Evolutionary conservation across 1,284 basidiomycete genomes (phyloP).

Genomic region (Leccinum pallidistipes): DNA sequence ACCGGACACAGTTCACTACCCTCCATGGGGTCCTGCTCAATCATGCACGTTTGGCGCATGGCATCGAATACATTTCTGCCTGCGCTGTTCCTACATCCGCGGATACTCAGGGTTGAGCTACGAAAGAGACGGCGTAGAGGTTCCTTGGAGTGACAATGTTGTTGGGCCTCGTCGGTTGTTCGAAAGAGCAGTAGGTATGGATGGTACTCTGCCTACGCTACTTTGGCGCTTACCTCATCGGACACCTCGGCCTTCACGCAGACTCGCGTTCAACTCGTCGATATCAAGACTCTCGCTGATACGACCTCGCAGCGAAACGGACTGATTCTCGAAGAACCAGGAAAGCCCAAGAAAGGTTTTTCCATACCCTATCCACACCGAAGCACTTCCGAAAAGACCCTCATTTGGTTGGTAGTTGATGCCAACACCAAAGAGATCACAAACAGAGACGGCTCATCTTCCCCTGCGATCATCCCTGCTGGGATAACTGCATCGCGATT

Average conservation of each 20-base stretch:
- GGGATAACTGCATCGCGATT: conserved; percentile 51
- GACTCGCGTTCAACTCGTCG: conserved; percentile 58
- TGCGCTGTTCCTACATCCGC: conserved; percentile 52
- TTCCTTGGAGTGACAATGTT: conserved; percentile 43
- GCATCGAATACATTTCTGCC: conserved; percentile 63
- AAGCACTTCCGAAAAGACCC: conserved; percentile 41
- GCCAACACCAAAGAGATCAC: background rate
- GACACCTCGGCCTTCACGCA: conserved; percentile 58
- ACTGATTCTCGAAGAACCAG: conserved; percentile 5
- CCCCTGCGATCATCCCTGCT: conserved; percentile 14
- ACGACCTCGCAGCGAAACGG: conserved; percentile 2
- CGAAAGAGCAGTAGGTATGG: conserved; percentile 62
- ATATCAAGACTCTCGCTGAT: conserved; percentile 15
- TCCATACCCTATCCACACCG: conserved; percentile 47
- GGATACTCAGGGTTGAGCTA: conserved; percentile 42
- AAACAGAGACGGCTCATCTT: conserved; percentile 1
- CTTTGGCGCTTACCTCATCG: conserved; percentile 7
- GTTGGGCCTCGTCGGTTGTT: conserved; percentile 63
- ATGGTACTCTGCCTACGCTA: conserved; percentile 18
- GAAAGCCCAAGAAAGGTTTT: conserved; percentile 32
- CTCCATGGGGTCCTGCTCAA: conserved; percentile 71
- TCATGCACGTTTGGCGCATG: conserved; percentile 68
- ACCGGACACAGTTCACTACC: conserved; percentile 64
- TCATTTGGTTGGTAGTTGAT: conserved; percentile 27
- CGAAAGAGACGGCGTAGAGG: conserved; percentile 56